These are phyloP conservation scores for Pichia kluyveri DNA, from an alignment of 805 yeast species.

Conservation along the genomic window DNA sequence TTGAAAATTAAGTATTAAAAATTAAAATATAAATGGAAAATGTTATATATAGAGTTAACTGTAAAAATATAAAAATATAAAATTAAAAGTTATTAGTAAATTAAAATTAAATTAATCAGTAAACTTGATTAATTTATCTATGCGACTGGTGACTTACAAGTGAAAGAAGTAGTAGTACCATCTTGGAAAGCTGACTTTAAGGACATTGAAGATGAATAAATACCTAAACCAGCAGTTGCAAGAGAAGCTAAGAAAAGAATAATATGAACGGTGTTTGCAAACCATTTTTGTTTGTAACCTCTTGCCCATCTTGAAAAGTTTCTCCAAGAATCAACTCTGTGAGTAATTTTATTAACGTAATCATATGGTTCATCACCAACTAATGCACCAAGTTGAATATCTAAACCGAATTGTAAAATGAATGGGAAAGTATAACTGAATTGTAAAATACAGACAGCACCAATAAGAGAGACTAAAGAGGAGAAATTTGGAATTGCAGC, in stretches of 20 bases:
- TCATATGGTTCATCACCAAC: constrained; percentile 6
- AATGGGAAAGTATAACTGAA: constrained; percentile 39
- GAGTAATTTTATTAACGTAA: background rate
- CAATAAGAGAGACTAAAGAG: constrained; percentile 29
- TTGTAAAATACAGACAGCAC: constrained; percentile 36
- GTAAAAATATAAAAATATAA: no score
- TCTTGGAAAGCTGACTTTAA: background rate
- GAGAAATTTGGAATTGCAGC: constrained; percentile 37
- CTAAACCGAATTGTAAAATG: constrained; percentile 5
- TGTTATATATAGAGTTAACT: no score
- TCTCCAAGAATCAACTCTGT: constrained; percentile 5
- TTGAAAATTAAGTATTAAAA: background rate
- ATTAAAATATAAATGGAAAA: background rate
- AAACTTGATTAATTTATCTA: background rate
- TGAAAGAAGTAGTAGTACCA: constrained; percentile 5
- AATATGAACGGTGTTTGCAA: constrained; percentile 3
- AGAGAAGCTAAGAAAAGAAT: constrained; percentile 4
- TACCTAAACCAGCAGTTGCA: constrained; percentile 6
- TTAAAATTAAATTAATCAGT: no score
- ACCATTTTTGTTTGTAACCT: constrained; percentile 8
- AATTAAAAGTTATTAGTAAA: no score
- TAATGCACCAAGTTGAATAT: constrained; percentile 5
- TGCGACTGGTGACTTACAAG: constrained; percentile 6
- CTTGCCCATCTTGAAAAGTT: constrained; percentile 5
- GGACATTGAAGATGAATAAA: constrained; percentile 5